Base-by-base conservation (phyloP, 179 eudicot species). In the Actinidia chinensis region DNA sequence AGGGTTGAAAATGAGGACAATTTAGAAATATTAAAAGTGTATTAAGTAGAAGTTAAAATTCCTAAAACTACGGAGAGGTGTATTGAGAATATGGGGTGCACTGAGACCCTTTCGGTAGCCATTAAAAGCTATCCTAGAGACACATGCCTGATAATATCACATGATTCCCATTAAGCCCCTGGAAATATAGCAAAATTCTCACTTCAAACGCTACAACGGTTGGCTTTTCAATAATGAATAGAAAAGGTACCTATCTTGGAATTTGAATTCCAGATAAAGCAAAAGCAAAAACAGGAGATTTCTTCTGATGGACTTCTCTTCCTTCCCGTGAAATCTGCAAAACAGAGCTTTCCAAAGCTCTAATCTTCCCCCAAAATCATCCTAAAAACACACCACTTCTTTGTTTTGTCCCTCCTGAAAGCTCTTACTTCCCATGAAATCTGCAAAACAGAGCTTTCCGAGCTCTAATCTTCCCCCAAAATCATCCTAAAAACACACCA, bases 261-360 rank as follows among this genome's bases (percentile, higher is more conserved):
- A 43, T 80, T 80, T 80, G 83, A 80, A 80, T 80, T 70, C 61
- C 48, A 75, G 58, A 69, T 11, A 61, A 80, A 75, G 75, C 76
- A 60, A 80, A 76, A 80, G 79, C 79, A 51, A 64, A 70, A 15
- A 68, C 40, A 36, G 55, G 18, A 25, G 52, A 50, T 76, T 75
- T 20, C 83, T n/a, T 56, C 59, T 18, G 40, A 56, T 47, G 42
- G 67, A 67, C 59, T 66, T 22, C 79, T n/a, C 33, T 25, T 63
- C 51, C 56, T 40, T 48, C n/a, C 60, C 63, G 46, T 13, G 48
- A 65, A 50, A 74, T 74, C 54, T 50, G 25, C 67, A 43, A 42
- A 50, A 12, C 68, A 46, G 36, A 69, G 58, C 68, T 59, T 11
- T 73, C 78, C 23, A 58, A 36, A 61, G 28, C 73, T 20, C 40